A percentile compares a stretch with the other conserved stretches of the same genome.
Evolutionary conservation across 2,329 filamentous ascomycete genomes (phyloP).

Genomic region (Trichoderma aggressivum): DNA sequence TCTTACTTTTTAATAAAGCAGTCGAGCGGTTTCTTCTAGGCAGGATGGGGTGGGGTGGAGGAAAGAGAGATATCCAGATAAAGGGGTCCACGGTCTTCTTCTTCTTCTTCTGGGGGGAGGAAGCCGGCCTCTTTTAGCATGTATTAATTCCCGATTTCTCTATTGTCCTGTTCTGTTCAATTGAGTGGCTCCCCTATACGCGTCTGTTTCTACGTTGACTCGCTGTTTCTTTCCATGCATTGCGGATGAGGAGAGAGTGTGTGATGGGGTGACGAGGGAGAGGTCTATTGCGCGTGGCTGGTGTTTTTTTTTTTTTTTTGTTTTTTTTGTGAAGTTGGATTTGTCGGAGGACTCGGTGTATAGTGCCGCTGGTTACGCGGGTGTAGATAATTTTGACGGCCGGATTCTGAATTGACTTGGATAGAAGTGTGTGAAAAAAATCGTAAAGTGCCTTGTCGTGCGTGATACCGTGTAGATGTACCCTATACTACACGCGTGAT

Average conservation of each 20-base stretch:
- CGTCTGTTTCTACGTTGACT: not conserved
- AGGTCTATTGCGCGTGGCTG: not conserved
- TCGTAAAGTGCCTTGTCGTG: not conserved
- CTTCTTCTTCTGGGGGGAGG: constrained; percentile 11
- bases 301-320: too few relatives aligned
- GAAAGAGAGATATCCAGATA: constrained; percentile 19
- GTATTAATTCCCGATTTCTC: constrained; percentile 46
- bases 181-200: constrained; percentile 11
- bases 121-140: constrained; percentile 42
- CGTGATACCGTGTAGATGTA: not conserved
- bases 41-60: not conserved
- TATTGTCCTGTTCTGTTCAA: constrained; percentile 25
- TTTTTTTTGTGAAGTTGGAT: not conserved
- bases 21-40: constrained; percentile 16
- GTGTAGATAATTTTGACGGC: constrained; percentile 5
- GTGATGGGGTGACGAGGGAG: not conserved
- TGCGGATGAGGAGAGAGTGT: not conserved
- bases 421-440: too few relatives aligned
- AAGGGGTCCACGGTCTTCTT: constrained; percentile 27
- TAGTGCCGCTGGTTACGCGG: not conserved
- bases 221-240: not conserved
- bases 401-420: not conserved
- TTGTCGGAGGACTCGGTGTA: not conserved
- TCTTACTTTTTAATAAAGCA: constrained; percentile 18
- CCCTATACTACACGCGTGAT: not conserved